Evolutionary conservation across 2,329 filamentous ascomycete species (phyloP).

Genomic region (Verticillium nonalfalfae): DNA sequence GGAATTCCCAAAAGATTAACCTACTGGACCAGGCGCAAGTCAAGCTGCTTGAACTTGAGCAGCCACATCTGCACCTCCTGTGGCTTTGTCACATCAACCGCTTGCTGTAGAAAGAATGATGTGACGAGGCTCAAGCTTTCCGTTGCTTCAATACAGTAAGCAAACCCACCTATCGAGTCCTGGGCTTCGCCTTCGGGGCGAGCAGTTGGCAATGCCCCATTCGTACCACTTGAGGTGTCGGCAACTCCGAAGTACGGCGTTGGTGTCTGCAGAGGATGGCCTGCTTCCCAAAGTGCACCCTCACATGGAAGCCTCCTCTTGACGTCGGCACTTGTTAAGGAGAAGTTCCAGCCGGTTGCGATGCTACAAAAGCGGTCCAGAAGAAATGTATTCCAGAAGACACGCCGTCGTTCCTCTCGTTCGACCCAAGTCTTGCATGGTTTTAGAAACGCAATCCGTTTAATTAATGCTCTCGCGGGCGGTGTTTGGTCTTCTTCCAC

Average conservation of each 20-base stretch:
- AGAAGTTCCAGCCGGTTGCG: slow-evolving; percentile 30
- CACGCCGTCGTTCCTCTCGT: slow-evolving; percentile 27
- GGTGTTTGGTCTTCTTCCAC: slow-evolving; percentile 22
- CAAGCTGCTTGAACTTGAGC: slow-evolving; percentile 36
- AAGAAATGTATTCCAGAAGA: slow-evolving; percentile 34
- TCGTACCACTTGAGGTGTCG: slow-evolving; percentile 17
- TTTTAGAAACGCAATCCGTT: slow-evolving; percentile 25
- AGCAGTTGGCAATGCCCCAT: slow-evolving; percentile 10
- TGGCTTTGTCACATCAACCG: slow-evolving; percentile 26
- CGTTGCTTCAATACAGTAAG: slow-evolving; percentile 37
- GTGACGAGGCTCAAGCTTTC: slow-evolving; percentile 34
- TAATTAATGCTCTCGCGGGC: slow-evolving; percentile 22
- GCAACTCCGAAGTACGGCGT: slow-evolving; percentile 34
- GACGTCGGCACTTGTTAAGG: slow-evolving; percentile 27
- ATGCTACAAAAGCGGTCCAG: slow-evolving; percentile 33
- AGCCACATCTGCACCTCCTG: slow-evolving; percentile 32
- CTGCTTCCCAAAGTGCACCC: slow-evolving; percentile 28
- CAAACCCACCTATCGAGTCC: slow-evolving; percentile 28
- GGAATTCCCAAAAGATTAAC: slow-evolving; percentile 3
- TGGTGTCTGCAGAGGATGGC: slow-evolving; percentile 24
- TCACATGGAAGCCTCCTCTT: slow-evolving; percentile 30
- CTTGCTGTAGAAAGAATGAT: slow-evolving; percentile 34
- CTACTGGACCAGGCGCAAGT: slow-evolving; percentile 32
- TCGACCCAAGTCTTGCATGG: slow-evolving; percentile 25
- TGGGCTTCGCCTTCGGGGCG: slow-evolving; percentile 17